Evolutionary conservation across 192 early-diverging fungal species (phyloP).

Genomic region (Coemansia sp.): DNA sequence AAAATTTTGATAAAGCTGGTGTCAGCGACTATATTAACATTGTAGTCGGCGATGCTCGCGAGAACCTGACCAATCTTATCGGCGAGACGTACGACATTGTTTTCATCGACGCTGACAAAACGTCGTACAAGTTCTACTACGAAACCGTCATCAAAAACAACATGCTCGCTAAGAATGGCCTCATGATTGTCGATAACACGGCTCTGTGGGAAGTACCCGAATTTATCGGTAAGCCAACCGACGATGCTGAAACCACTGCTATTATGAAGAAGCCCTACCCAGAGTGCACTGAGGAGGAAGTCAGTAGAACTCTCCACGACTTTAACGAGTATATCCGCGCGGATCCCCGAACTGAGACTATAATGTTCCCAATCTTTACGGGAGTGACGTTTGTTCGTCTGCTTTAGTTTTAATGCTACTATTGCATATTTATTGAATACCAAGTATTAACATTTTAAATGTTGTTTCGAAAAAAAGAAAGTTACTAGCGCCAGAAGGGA

Average conservation of each 20-base stretch:
- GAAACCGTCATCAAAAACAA: constrained; percentile 59
- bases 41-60: constrained; percentile 31
- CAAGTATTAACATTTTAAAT: no score
- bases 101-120: constrained; percentile 75
- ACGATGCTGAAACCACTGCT: constrained; percentile 7
- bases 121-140: constrained; percentile 62
- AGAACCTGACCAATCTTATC: constrained; percentile 34
- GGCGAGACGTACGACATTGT: constrained; percentile 59
- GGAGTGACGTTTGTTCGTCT: constrained; percentile 33
- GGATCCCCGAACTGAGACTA: constrained; percentile 58
- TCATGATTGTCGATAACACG: constrained; percentile 66
- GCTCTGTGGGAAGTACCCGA: constrained; percentile 23
- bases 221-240: constrained; percentile 16
- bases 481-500: constrained; percentile 4
- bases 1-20: constrained; percentile 32
- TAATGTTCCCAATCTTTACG: constrained; percentile 60
- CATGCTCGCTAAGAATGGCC: constrained; percentile 56
- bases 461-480: no score
- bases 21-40: constrained; percentile 49
- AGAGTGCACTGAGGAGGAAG: background rate
- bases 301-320: constrained; percentile 32
- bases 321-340: constrained; percentile 64
- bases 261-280: constrained; percentile 15
- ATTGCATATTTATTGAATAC: no score
- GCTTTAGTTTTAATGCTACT: background rate